Base-by-base conservation (phyloP, 495 filamentous ascomycete genomes). In the Penicillium robsamsonii region DNA sequence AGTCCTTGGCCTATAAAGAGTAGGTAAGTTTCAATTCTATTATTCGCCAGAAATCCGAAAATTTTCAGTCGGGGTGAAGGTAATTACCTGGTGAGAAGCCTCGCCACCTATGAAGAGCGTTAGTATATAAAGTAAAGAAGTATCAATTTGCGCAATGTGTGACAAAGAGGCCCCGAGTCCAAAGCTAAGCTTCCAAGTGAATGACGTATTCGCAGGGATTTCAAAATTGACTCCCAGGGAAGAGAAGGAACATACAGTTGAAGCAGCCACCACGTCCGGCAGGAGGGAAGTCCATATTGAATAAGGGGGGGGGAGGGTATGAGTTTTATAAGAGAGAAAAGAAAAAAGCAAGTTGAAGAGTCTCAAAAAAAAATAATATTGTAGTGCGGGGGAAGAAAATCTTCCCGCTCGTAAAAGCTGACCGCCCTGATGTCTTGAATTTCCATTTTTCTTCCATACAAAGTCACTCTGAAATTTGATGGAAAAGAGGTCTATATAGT, bases 1-100 rank as follows among this genome's bases (percentile, higher is more conserved):
- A 97, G 65, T 97, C 93, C 66, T 92, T 91, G 63, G 92, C 90
- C 88, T 90, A 67, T 46, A 64, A 35, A 46, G 8, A 56, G 64
- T 57, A 47, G 29, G 62, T 54, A 44, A 54, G 55, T 24, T 25
- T 54, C 31, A 17, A 37, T 15, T 7, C 35, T 37, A 6, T 33
- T 30, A 30, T 22, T 22, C 22, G 22, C 22, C 25, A 60, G 31
- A 25, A 37, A 31, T 18, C 37, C 27, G 18, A 17, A 18, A 24
- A 25, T 46, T 52, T 4, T 24, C 2, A 2, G 3, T 52, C 41
- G 50, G 31, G 49, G 27, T 10, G 52, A 57, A 61, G 27, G 27
- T 67, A 49, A 56, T 71, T 80, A 84, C 81, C 77, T 89, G 87
- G 71, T 92, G 89, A 59, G 85, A 81, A 56, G 81, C 73, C 71